These are phyloP conservation scores for Cyclocybe aegerita DNA, from an alignment of 768 basidiomycete genomes.

Conservation along the genomic window DNA sequence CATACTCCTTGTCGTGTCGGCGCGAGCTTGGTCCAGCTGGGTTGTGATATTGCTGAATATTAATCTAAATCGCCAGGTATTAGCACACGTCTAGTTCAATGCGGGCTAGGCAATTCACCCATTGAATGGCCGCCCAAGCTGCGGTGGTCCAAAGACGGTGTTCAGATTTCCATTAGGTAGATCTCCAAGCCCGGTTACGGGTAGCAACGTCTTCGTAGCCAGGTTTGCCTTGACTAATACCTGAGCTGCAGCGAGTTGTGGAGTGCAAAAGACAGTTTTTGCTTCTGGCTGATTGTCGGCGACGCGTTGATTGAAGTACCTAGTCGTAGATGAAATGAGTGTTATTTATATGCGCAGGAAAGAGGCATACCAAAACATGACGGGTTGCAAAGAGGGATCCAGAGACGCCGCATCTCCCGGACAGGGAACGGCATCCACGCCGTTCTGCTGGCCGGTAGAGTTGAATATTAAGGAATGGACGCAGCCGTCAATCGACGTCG, in stretches of 20 bases:
- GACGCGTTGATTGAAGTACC: conserved; percentile 39
- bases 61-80: conserved; percentile 28
- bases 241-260: conserved; percentile 43
- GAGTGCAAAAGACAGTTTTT: conserved; percentile 56
- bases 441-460: conserved; percentile 47
- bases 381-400: conserved; percentile 43
- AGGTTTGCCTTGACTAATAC: conserved; percentile 45
- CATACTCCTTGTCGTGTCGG: conserved; percentile 46
- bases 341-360: neutral
- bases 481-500: conserved; percentile 52
- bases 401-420: conserved; percentile 27
- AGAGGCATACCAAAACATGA: conserved; percentile 63
- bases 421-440: conserved; percentile 39
- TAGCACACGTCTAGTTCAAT: neutral
- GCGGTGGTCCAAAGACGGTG: conserved; percentile 34
- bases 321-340: conserved; percentile 3
- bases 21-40: conserved; percentile 51
- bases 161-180: conserved; percentile 47
- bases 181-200: conserved; percentile 30
- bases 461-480: conserved; percentile 33
- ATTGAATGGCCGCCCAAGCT: conserved; percentile 54
- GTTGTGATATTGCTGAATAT: conserved; percentile 39
- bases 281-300: conserved; percentile 35
- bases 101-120: conserved; percentile 38
- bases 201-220: conserved; percentile 37